Percentiles rank a stretch among this genome's conserved stretches.
Evolutionary conservation across 306 rosid genomes (phyloP).

Genomic region (Abrus precatorius): DNA sequence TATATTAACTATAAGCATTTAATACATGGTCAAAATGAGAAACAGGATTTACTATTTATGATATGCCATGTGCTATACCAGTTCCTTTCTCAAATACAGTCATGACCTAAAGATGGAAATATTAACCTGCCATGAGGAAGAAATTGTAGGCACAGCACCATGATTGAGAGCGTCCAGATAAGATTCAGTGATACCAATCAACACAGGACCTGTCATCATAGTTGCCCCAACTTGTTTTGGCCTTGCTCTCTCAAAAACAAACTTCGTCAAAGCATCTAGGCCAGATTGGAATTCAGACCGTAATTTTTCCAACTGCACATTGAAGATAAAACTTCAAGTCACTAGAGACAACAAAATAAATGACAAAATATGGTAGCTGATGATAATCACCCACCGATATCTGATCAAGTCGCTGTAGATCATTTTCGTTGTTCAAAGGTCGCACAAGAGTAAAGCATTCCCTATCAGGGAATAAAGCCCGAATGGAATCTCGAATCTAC

Average conservation of each 20-base stretch:
- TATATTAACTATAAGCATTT: neutral
- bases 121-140: slow-evolving; percentile 93
- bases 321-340: neutral
- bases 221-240: slow-evolving; percentile 91
- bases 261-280: slow-evolving; percentile 73
- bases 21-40: slow-evolving; percentile 8
- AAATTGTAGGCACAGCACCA: slow-evolving; percentile 86
- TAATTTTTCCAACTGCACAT: slow-evolving; percentile 67
- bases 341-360: slow-evolving; percentile 9
- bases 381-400: slow-evolving; percentile 57
- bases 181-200: slow-evolving; percentile 78
- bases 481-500: slow-evolving; percentile 81
- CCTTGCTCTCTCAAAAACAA: slow-evolving; percentile 86
- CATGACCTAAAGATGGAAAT: slow-evolving; percentile 2
- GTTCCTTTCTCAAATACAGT: neutral
- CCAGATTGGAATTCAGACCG: slow-evolving; percentile 84
- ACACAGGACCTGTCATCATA: slow-evolving; percentile 78
- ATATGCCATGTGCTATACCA: neutral
- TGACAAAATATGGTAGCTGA: neutral
- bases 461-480: slow-evolving; percentile 81
- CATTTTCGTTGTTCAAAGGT: slow-evolving; percentile 77
- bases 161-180: slow-evolving; percentile 84
- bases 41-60: neutral
- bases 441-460: slow-evolving; percentile 87
- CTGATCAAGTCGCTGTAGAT: slow-evolving; percentile 79